phyloP scores from a whole-genome alignment of 345 rosid genomes.

The Turritis glabra region DNA sequence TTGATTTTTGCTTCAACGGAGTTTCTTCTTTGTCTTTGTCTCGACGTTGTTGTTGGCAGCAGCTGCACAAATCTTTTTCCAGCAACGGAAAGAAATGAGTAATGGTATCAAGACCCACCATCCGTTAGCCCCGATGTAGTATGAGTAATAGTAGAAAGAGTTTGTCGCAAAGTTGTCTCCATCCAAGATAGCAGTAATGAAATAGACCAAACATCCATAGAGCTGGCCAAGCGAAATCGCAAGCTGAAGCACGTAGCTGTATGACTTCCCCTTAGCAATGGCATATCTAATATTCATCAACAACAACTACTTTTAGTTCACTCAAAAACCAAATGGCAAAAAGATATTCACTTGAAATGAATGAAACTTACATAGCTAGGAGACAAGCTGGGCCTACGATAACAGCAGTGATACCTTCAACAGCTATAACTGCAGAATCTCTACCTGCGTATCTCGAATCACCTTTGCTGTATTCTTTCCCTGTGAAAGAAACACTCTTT shows the following conservation, averaged over 20 bases:
- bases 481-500: conserved; percentile 43
- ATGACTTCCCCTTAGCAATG: conserved; percentile 72
- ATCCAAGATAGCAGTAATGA: conserved; percentile 73
- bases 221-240: conserved; percentile 87
- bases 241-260: conserved; percentile 82
- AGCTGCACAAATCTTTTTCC: conserved; percentile 69
- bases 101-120: conserved; percentile 77
- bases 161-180: conserved; percentile 80
- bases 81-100: conserved; percentile 62
- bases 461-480: conserved; percentile 99
- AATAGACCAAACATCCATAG: conserved; percentile 82
- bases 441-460: conserved; percentile 89
- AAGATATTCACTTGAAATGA: background rate
- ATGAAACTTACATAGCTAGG: conserved; percentile 67
- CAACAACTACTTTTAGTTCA: background rate
- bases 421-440: conserved; percentile 66
- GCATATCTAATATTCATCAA: conserved; percentile 56
- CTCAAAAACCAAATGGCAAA: background rate
- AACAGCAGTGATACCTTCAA: conserved; percentile 90
- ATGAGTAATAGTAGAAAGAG: conserved; percentile 60
- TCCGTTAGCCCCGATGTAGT: conserved; percentile 67
- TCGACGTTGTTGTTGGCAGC: conserved; percentile 52
- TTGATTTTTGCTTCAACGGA: conserved; percentile 2
- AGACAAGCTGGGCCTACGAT: conserved; percentile 83
- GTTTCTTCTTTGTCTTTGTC: conserved; percentile 48